Conservation (phyloP, 1,139 yeast species). For the Meyerozyma sp. region DNA sequence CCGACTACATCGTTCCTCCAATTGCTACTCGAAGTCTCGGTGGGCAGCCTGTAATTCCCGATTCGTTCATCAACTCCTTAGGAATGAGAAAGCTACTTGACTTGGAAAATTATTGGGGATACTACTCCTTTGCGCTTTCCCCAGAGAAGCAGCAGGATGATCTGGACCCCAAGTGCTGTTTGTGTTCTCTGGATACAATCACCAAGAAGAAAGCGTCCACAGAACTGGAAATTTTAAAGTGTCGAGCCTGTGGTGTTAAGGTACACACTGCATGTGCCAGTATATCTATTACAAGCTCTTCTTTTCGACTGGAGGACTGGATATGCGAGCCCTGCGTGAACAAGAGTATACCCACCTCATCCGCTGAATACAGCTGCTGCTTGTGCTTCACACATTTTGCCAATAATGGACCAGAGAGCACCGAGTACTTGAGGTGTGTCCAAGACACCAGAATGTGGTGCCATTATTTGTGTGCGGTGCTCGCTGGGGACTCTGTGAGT, state of each 20-base stretch:
- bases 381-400: conserved; percentile 54
- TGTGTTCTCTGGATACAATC: background rate
- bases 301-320: conserved; percentile 48
- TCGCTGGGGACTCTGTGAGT: conserved; percentile 16
- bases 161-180: background rate
- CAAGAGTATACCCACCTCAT: conserved; percentile 54
- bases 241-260: conserved; percentile 64
- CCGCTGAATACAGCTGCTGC: conserved; percentile 58
- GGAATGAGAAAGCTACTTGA: background rate
- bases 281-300: conserved; percentile 19
- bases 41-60: conserved; percentile 1
- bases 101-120: background rate
- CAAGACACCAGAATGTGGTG: conserved; percentile 66
- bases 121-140: background rate
- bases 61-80: background rate
- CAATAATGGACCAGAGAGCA: conserved; percentile 39
- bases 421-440: conserved; percentile 69
- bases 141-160: background rate
- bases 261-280: conserved; percentile 78
- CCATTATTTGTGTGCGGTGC: conserved; percentile 71
- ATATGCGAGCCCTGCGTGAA: conserved; percentile 79
- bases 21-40: background rate
- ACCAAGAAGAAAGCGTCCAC: background rate
- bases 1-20: background rate
- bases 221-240: conserved; percentile 38